Evolutionary conservation across 177 flowering plant species (phyloP).

Genomic region (Vitis hybrid): DNA sequence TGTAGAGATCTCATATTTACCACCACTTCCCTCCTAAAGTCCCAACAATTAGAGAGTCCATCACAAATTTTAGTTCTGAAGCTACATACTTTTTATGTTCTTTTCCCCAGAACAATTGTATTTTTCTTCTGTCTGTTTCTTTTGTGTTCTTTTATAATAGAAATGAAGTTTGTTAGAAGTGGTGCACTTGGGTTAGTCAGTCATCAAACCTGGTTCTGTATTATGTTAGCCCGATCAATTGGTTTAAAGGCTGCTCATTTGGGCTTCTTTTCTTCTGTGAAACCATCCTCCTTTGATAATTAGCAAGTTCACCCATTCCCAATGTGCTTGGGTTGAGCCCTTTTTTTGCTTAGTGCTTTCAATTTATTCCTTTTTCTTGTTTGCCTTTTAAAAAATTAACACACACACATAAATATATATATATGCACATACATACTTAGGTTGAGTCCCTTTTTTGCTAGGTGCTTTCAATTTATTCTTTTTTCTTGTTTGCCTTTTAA

Average conservation of each 20-base stretch:
- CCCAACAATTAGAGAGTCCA: too few species aligned
- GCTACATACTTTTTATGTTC: too few species aligned
- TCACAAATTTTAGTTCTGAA: too few species aligned
- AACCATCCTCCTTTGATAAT: not conserved
- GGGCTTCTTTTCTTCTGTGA: not conserved
- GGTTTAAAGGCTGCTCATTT: not conserved
- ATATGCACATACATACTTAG: not conserved
- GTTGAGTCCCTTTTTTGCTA: not conserved
- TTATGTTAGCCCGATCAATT: not conserved
- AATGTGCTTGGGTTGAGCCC: not conserved
- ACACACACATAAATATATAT: too few species aligned
- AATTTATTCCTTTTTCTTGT: not conserved
- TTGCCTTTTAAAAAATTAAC: not conserved
- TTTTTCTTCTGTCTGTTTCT: too few species aligned
- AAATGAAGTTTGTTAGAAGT: too few species aligned
- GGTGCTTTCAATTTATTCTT: not conserved
- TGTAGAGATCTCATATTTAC: too few species aligned
- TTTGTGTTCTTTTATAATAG: too few species aligned
- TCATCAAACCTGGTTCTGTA: not conserved
- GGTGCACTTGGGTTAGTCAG: not conserved
- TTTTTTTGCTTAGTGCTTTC: not conserved
- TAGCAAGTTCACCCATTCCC: not conserved
- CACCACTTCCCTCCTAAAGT: too few species aligned
- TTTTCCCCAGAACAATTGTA: too few species aligned
- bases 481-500: not conserved